Evolutionary conservation across 1,139 yeast genomes (phyloP).

Genomic region (Saccharomycopsis crataegensis): DNA sequence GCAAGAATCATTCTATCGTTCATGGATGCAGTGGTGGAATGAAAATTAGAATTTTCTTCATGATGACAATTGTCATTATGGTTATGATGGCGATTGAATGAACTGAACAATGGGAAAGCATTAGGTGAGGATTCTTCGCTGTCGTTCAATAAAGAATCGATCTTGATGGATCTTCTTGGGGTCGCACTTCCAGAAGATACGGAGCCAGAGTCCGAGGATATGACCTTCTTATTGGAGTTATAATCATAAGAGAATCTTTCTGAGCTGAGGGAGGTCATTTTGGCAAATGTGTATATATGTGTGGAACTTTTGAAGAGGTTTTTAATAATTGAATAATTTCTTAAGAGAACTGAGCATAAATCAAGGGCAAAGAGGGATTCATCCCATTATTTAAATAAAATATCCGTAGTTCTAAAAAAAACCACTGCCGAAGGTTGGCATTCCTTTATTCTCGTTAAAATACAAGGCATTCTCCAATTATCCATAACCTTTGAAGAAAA

Average conservation of each 20-base stretch:
- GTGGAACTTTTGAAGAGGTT: too few species aligned
- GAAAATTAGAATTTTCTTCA: constrained; percentile 2
- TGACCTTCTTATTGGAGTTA: constrained; percentile 2
- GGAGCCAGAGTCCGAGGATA: neutral
- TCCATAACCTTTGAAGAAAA: too few species aligned
- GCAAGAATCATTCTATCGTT: constrained; percentile 3
- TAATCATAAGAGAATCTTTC: constrained; percentile 4
- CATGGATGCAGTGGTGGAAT: constrained; percentile 11
- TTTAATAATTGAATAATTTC: too few species aligned
- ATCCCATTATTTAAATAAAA: too few species aligned
- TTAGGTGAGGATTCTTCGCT: constrained; percentile 12
- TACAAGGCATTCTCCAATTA: too few species aligned
- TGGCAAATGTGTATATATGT: too few species aligned
- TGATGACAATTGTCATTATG: too few species aligned
- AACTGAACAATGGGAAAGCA: constrained; percentile 15
- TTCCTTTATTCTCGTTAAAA: too few species aligned
- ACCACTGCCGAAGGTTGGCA: too few species aligned
- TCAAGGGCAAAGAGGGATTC: too few species aligned
- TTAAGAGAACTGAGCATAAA: too few species aligned
- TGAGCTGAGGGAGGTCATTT: constrained; percentile 7
- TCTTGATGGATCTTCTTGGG: constrained; percentile 15
- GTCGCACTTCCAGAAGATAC: neutral
- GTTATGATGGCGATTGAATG: constrained; percentile 5
- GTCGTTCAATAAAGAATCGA: constrained; percentile 14
- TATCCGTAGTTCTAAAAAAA: too few species aligned